These are phyloP conservation scores for Marasmius tenuissimus DNA, from an alignment of 1,284 basidiomycete species.

Conservation along the genomic window DNA sequence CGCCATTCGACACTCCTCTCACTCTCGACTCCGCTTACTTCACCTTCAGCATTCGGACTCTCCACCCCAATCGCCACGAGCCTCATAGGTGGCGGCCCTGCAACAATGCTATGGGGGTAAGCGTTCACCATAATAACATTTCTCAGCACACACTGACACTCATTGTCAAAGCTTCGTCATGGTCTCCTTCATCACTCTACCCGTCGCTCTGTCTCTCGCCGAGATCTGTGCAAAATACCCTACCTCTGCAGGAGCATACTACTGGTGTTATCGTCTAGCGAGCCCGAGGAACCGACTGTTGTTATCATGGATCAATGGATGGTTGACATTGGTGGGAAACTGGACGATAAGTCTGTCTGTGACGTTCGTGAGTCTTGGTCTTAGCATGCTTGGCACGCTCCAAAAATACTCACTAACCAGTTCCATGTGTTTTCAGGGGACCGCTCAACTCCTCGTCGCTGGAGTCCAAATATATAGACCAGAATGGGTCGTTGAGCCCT, in stretches of 20 bases:
- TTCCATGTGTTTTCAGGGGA: slow-evolving; percentile 33
- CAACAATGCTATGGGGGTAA: slow-evolving; percentile 54
- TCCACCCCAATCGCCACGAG: slow-evolving; percentile 53
- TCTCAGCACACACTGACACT: not conserved
- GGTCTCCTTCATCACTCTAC: slow-evolving; percentile 44
- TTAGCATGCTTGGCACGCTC: not conserved
- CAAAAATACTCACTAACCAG: not conserved
- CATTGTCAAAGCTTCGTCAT: slow-evolving; percentile 40
- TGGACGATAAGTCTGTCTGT: slow-evolving; percentile 56
- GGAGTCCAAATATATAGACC: slow-evolving; percentile 49
- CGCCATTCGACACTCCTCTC: not conserved
- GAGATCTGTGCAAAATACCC: slow-evolving; percentile 59
- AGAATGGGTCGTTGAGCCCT: slow-evolving; percentile 46
- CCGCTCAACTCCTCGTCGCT: slow-evolving; percentile 49
- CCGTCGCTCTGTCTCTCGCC: slow-evolving; percentile 49
- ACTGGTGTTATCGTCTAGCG: slow-evolving; percentile 55
- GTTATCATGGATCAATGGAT: slow-evolving; percentile 57
- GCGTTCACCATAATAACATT: slow-evolving; percentile 1
- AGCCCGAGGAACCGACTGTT: slow-evolving; percentile 41
- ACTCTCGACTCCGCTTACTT: slow-evolving; percentile 5
- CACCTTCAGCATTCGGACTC: slow-evolving; percentile 45
- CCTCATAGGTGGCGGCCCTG: slow-evolving; percentile 52
- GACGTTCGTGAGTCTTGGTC: slow-evolving; percentile 41
- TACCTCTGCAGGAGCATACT: slow-evolving; percentile 58
- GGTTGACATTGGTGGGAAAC: slow-evolving; percentile 55